Evolutionary conservation across 441 rosid species (phyloP).

Genomic region (Populus tomentosa): DNA sequence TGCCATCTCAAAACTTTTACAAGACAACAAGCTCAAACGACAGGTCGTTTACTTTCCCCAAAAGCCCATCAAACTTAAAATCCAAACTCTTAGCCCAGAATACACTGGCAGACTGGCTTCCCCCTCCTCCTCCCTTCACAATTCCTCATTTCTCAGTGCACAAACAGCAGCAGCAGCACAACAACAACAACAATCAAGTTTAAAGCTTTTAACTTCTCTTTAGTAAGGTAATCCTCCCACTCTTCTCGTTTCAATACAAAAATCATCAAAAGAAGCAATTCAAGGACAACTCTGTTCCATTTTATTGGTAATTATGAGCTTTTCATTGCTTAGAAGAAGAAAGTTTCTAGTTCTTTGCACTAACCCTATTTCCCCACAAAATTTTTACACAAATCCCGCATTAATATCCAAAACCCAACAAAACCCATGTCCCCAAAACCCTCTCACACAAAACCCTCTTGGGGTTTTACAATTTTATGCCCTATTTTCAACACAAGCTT

Average conservation of each 20-base stretch:
- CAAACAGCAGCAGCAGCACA: not conserved
- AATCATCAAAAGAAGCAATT: not conserved
- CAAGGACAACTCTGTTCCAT: not conserved
- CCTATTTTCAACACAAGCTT: constrained; percentile 50
- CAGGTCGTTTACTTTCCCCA: not conserved
- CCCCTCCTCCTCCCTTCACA: not conserved
- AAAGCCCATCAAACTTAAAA: not conserved
- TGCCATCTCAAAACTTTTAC: no score
- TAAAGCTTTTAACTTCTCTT: not conserved
- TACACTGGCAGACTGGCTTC: not conserved
- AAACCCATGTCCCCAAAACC: constrained; percentile 30
- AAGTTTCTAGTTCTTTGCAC: constrained; percentile 9
- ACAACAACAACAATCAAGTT: not conserved
- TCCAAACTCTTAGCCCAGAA: not conserved
- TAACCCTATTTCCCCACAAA: constrained; percentile 19
- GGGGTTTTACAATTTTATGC: constrained; percentile 21
- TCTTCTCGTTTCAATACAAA: not conserved
- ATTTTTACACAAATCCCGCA: constrained; percentile 7
- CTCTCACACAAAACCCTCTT: constrained; percentile 21
- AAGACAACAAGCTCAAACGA: not conserved
- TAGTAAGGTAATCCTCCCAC: not conserved
- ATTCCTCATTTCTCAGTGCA: not conserved
- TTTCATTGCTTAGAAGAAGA: constrained; percentile 32
- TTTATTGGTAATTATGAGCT: constrained; percentile 34
- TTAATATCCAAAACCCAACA: constrained; percentile 18